A percentile compares a stretch with the other conserved stretches of the same genome.
These are phyloP conservation scores for Penicillium salamii DNA, from an alignment of 495 filamentous ascomycete species.

Conservation along the genomic window DNA sequence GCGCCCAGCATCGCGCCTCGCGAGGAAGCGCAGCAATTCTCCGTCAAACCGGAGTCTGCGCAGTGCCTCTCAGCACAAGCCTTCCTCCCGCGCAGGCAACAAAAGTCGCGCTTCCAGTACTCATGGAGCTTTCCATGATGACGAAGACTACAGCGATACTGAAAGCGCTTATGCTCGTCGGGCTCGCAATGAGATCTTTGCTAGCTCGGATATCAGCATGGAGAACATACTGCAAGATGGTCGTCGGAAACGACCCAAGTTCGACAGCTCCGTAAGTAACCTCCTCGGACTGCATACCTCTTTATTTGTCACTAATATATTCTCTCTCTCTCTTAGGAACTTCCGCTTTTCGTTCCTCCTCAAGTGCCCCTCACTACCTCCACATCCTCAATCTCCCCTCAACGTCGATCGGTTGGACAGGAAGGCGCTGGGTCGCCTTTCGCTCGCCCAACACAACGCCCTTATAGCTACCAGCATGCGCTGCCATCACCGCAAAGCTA, in stretches of 20 bases:
- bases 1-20: constrained; percentile 62
- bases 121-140: constrained; percentile 63
- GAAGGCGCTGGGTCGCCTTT: constrained; percentile 65
- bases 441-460: constrained; percentile 65
- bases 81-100: constrained; percentile 56
- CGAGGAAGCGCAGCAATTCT: constrained; percentile 78
- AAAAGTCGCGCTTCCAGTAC: constrained; percentile 68
- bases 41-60: constrained; percentile 74
- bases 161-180: constrained; percentile 74
- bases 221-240: constrained; percentile 98
- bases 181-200: constrained; percentile 72
- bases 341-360: constrained; percentile 90
- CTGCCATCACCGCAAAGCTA: constrained; percentile 79
- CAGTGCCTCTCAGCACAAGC: constrained; percentile 76
- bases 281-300: constrained; percentile 1
- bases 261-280: constrained; percentile 87
- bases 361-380: constrained; percentile 87
- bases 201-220: constrained; percentile 94
- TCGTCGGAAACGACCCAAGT: constrained; percentile 92
- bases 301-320: constrained; percentile 13
- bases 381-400: constrained; percentile 87
- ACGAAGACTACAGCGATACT: constrained; percentile 75
- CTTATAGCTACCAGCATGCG: constrained; percentile 66
- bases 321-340: constrained; percentile 59
- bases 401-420: constrained; percentile 65